These are phyloP conservation scores for Oidiodendron maius DNA, from an alignment of 495 filamentous ascomycete species.

Conservation along the genomic window DNA sequence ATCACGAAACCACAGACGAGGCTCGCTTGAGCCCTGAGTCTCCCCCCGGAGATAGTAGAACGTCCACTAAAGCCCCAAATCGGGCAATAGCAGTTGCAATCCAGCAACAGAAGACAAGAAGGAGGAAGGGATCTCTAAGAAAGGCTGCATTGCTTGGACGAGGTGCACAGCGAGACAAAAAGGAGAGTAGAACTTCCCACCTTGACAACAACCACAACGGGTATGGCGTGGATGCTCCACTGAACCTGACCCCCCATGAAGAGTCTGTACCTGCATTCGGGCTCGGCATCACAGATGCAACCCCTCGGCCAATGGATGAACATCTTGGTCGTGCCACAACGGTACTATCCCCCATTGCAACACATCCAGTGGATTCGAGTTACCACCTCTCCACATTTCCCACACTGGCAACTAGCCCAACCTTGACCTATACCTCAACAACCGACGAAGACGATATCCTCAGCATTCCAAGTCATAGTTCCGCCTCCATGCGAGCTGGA, in stretches of 20 bases:
- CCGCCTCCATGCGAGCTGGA: slow-evolving; percentile 26
- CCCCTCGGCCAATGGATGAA: slow-evolving; percentile 39
- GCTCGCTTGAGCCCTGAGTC: slow-evolving; percentile 29
- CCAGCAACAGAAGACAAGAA: slow-evolving; percentile 64
- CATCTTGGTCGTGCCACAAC: slow-evolving; percentile 25
- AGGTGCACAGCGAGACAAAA: slow-evolving; percentile 53
- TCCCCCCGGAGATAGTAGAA: slow-evolving; percentile 19
- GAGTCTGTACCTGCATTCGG: slow-evolving; percentile 27
- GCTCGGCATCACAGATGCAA: slow-evolving; percentile 42
- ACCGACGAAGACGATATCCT: slow-evolving; percentile 77
- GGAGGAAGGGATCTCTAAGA: slow-evolving; percentile 70
- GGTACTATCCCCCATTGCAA: slow-evolving; percentile 25
- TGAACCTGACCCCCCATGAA: slow-evolving; percentile 16
- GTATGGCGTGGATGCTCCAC: slow-evolving; percentile 18
- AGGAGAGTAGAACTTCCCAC: slow-evolving; percentile 37
- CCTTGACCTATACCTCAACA: slow-evolving; percentile 59
- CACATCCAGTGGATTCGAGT: slow-evolving; percentile 16
- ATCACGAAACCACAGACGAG: slow-evolving; percentile 34
- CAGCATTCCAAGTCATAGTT: slow-evolving; percentile 42
- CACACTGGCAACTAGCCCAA: slow-evolving; percentile 41
- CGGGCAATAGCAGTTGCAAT: slow-evolving; percentile 49
- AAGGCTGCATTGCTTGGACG: slow-evolving; percentile 76
- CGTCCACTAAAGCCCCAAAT: slow-evolving; percentile 34
- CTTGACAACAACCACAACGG: slow-evolving; percentile 29
- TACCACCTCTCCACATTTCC: slow-evolving; percentile 18